A percentile compares a stretch with the other conserved stretches of the same genome.
Conservation (phyloP, 768 basidiomycete species). For the Lactifluus piperatus region DNA sequence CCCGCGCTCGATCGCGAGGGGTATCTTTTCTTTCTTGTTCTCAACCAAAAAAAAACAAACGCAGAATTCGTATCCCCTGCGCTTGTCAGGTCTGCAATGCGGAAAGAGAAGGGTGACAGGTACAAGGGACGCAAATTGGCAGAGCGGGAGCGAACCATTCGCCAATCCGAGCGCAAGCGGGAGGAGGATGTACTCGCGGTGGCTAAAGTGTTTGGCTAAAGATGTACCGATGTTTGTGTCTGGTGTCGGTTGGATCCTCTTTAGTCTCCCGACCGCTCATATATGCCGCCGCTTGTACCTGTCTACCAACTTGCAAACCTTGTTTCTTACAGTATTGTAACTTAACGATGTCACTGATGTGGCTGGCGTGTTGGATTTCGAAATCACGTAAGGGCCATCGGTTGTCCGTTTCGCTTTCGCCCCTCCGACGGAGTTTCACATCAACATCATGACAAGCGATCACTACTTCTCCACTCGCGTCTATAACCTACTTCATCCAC, state of each 20-base stretch:
- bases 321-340: no score
- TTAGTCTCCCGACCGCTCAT: not conserved
- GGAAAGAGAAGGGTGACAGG: constrained; percentile 67
- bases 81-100: constrained; percentile 59
- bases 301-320: not conserved
- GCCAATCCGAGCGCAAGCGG: constrained; percentile 55
- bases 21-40: not conserved
- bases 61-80: constrained; percentile 91
- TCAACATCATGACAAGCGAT: no score
- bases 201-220: constrained; percentile 82
- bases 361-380: not conserved
- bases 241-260: not conserved
- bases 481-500: not conserved
- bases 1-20: not conserved
- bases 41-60: not conserved
- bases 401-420: not conserved
- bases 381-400: not conserved
- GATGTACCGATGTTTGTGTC: not conserved
- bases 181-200: constrained; percentile 78
- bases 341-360: not conserved
- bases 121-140: constrained; percentile 79
- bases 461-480: no score
- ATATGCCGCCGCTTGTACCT: not conserved
- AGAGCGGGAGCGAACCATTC: constrained; percentile 51
- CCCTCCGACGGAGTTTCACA: no score